Base-by-base conservation (phyloP, 495 filamentous ascomycete species). In the Daldinia grandis region DNA sequence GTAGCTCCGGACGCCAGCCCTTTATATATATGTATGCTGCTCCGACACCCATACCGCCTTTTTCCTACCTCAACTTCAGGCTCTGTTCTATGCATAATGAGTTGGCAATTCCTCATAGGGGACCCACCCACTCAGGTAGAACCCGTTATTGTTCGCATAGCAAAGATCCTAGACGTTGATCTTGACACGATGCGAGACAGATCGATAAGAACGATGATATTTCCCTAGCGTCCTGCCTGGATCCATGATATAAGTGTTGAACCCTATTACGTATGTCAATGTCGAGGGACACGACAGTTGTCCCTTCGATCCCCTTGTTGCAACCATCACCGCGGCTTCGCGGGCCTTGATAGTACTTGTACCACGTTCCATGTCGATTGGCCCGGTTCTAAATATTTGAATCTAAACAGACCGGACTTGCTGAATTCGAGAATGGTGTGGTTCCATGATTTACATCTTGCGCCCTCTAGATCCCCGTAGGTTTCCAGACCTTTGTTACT, bases 11-110 rank as follows among this genome's bases (percentile, higher is more conserved):
- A 66, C 65, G 35, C 38, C 59, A 72, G 42, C 56, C 71, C 65
- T 62, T 68, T 68, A 72, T 72, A 72, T 70, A 74, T 73, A 56
- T 71, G 40, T 69, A 64, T 74, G 35, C 53, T 51, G 57, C 42
- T 61, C 59, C 66, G 44, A 38, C 66, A 69, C 71, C 72, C 72
- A 74, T 74, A 76, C 74, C 73, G 75, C 76, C 74, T 75, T 72
- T 78, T 78, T 64, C 69, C 57, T 66, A 30, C 71, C 64, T 78
- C 74, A 74, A 71, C 64, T 71, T 72, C 69, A 73, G 73, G 72
- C 68, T 72, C 71, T 71, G 69, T 69, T 68, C 68, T 73, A 79
- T 79, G 78, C 78, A 79, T 69, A 78, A 76, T 79, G 78, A 78
- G 78, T 74, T 79, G 77, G 76, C 78, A 77, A 68, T 75, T 75